Evolutionary conservation across 106 monocot species (phyloP).

Genomic region (Phalaenopsis aphrodite): DNA sequence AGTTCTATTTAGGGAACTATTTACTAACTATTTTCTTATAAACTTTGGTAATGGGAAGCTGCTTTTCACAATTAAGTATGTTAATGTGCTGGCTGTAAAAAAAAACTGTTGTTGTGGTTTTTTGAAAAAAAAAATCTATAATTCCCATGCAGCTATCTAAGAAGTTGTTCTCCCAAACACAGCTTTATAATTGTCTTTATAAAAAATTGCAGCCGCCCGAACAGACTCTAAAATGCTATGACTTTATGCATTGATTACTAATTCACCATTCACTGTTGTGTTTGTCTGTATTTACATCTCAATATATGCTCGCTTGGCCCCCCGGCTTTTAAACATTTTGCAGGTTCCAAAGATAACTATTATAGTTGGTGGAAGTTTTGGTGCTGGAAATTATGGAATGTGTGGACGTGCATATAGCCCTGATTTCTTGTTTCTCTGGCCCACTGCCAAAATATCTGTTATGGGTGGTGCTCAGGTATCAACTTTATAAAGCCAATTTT

Average conservation of each 20-base stretch:
- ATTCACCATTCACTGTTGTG: neutral
- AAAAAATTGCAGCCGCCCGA: too few relatives aligned
- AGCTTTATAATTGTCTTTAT: too few relatives aligned
- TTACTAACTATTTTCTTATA: too few relatives aligned
- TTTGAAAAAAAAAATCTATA: too few relatives aligned
- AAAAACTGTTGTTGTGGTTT: too few relatives aligned
- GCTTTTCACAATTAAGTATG: too few relatives aligned
- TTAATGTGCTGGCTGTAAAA: too few relatives aligned
- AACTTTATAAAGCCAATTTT: neutral
- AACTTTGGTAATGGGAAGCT: too few relatives aligned
- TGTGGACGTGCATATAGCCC: constrained; percentile 99
- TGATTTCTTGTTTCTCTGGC: constrained; percentile 96
- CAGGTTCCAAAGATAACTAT: constrained; percentile 96
- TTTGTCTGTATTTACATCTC: neutral
- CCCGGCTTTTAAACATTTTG: neutral
- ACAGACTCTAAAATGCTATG: neutral
- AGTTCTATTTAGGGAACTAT: too few relatives aligned
- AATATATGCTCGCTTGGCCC: neutral
- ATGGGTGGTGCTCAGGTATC: constrained; percentile 94
- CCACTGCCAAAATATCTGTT: constrained; percentile 95
- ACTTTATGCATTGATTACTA: neutral
- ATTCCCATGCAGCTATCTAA: too few relatives aligned
- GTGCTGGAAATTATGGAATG: constrained; percentile 99
- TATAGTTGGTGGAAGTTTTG: constrained; percentile 99
- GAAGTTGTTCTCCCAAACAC: too few relatives aligned